Percentiles rank a stretch among this genome's conserved stretches.
These are phyloP conservation scores for Oryza meridionalis DNA, from an alignment of 176 grass and related monocot genomes.

Conservation along the genomic window DNA sequence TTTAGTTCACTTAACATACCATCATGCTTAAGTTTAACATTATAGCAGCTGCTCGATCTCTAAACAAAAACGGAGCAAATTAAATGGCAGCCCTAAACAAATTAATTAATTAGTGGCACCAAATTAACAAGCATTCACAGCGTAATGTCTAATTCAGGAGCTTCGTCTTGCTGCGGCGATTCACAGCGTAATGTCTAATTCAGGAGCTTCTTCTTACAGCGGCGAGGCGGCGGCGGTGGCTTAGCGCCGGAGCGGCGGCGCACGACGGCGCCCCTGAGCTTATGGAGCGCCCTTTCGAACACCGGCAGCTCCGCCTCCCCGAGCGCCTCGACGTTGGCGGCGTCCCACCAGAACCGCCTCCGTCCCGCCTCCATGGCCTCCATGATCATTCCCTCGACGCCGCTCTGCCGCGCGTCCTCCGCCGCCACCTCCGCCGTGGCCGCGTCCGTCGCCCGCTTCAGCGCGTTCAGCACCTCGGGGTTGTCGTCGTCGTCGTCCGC, in stretches of 20 bases:
- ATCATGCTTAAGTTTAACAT: too few relatives aligned
- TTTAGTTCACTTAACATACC: too few relatives aligned
- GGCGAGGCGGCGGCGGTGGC: neutral
- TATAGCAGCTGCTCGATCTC: too few relatives aligned
- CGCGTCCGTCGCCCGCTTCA: neutral
- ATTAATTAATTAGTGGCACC: too few relatives aligned
- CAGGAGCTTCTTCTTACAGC: too few relatives aligned
- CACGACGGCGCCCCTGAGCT: neutral
- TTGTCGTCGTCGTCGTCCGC: neutral
- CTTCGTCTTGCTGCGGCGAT: too few relatives aligned
- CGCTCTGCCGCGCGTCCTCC: neutral
- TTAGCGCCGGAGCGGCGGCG: neutral
- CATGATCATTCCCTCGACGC: neutral
- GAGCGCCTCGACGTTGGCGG: neutral
- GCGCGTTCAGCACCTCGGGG: neutral
- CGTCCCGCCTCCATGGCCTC: neutral
- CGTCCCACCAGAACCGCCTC: neutral
- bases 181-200: too few relatives aligned
- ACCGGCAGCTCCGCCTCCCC: constrained; percentile 6
- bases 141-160: too few relatives aligned
- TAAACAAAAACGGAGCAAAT: too few relatives aligned
- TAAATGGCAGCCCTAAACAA: too few relatives aligned
- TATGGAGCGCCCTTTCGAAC: constrained; percentile 16
- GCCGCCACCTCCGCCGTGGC: neutral
- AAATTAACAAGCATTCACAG: too few relatives aligned